Conservation (phyloP, 2,329 filamentous ascomycete genomes). For the Xylariaceae sp. region DNA sequence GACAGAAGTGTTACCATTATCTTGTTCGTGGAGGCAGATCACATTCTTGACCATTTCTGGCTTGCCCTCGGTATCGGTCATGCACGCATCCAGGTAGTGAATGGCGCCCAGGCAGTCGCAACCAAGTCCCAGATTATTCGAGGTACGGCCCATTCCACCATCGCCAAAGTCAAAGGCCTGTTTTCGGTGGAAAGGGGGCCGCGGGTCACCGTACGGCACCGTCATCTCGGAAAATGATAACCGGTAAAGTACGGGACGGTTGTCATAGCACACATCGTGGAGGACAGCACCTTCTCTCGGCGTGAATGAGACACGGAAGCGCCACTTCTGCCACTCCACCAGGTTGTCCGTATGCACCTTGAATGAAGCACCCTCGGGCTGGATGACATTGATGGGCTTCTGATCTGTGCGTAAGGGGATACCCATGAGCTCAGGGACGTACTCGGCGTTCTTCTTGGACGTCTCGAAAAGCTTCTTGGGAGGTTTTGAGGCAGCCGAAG, state of each 20-base stretch:
- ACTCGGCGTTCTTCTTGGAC: constrained; percentile 36
- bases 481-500: constrained; percentile 21
- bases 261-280: constrained; percentile 58
- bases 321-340: constrained; percentile 41
- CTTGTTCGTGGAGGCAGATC: constrained; percentile 66
- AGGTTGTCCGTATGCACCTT: constrained; percentile 25
- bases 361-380: constrained; percentile 42
- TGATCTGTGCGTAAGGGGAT: constrained; percentile 44
- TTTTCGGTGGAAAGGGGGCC: constrained; percentile 60
- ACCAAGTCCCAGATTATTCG: constrained; percentile 63
- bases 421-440: constrained; percentile 47
- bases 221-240: constrained; percentile 58
- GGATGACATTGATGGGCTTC: constrained; percentile 69
- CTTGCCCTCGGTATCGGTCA: constrained; percentile 49
- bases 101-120: constrained; percentile 67
- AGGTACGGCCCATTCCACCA: constrained; percentile 58
- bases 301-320: constrained; percentile 60
- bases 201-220: constrained; percentile 59
- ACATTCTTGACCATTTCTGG: constrained; percentile 54
- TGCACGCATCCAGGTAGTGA: constrained; percentile 49
- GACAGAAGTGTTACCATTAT: constrained; percentile 39
- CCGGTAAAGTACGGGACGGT: constrained; percentile 54
- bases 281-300: constrained; percentile 58
- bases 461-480: constrained; percentile 44
- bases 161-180: constrained; percentile 68